phyloP scores from a whole-genome alignment of 2,329 filamentous ascomycete species.

The Colletotrichum navitas region DNA sequence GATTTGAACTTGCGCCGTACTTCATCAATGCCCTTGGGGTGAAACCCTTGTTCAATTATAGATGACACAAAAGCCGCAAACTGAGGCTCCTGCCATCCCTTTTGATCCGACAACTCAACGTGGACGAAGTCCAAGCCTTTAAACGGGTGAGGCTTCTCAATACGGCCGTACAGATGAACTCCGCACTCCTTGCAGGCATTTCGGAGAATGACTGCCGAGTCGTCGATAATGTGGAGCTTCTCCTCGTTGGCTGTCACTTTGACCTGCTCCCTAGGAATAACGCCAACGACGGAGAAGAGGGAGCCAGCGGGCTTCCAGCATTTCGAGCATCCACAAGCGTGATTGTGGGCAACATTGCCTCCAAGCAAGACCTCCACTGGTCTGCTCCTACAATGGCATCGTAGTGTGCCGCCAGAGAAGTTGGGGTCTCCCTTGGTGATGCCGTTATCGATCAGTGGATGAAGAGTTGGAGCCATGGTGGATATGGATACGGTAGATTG shows the following conservation, averaged over 20 bases:
- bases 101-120: constrained; percentile 68
- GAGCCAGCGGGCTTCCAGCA: constrained; percentile 77
- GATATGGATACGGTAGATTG: not conserved
- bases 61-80: constrained; percentile 77
- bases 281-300: constrained; percentile 74
- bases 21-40: constrained; percentile 65
- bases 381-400: constrained; percentile 69
- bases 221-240: constrained; percentile 70
- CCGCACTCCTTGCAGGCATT: constrained; percentile 72
- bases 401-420: constrained; percentile 71
- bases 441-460: constrained; percentile 74
- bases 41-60: constrained; percentile 76
- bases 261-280: constrained; percentile 68
- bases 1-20: constrained; percentile 66
- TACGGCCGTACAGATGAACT: constrained; percentile 73
- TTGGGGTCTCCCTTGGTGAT: constrained; percentile 65
- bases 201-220: constrained; percentile 69
- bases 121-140: constrained; percentile 79
- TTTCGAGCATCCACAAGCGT: constrained; percentile 78
- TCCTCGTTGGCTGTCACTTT: constrained; percentile 67
- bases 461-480: constrained; percentile 61
- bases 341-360: constrained; percentile 75
- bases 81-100: constrained; percentile 79
- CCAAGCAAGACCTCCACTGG: constrained; percentile 69
- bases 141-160: constrained; percentile 74